phyloP scores from a whole-genome alignment of 495 filamentous ascomycete genomes.

The Wilcoxina mikolae region DNA sequence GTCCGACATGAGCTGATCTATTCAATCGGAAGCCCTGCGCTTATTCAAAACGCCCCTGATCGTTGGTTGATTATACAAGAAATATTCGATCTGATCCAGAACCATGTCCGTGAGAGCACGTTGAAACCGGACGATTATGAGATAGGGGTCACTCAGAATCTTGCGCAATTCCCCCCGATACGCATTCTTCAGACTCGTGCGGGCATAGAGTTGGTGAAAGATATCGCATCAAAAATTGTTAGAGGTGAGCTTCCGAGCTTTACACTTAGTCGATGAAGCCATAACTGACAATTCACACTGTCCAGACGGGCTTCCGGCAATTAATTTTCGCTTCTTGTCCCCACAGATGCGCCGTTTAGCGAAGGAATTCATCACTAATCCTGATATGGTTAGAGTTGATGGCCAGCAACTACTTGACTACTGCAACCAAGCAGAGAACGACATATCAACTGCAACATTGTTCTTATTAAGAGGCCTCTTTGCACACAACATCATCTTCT shows the following conservation, averaged over 20 bases:
- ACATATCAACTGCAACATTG: slow-evolving; percentile 18
- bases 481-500: slow-evolving; percentile 40
- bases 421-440: no score
- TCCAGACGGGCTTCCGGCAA: slow-evolving; percentile 2
- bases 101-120: slow-evolving; percentile 18
- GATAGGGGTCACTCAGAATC: slow-evolving; percentile 16
- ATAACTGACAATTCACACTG: no score
- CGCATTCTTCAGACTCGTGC: slow-evolving; percentile 33
- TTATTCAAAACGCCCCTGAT: slow-evolving; percentile 41
- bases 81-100: slow-evolving; percentile 36
- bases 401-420: no score
- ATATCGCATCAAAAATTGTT: no score
- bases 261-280: no score
- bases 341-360: slow-evolving; percentile 8
- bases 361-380: slow-evolving; percentile 31
- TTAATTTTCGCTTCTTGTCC: slow-evolving; percentile 15
- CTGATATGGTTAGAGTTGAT: background rate
- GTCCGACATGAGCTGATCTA: slow-evolving; percentile 53
- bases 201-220: background rate
- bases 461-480: slow-evolving; percentile 49
- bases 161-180: slow-evolving; percentile 34
- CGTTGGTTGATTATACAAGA: slow-evolving; percentile 48
- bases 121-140: slow-evolving; percentile 31
- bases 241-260: no score
- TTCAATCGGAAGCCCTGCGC: slow-evolving; percentile 43